Evolutionary conservation across 2,329 filamentous ascomycete genomes (phyloP).

Genomic region (Didymella lethalis): DNA sequence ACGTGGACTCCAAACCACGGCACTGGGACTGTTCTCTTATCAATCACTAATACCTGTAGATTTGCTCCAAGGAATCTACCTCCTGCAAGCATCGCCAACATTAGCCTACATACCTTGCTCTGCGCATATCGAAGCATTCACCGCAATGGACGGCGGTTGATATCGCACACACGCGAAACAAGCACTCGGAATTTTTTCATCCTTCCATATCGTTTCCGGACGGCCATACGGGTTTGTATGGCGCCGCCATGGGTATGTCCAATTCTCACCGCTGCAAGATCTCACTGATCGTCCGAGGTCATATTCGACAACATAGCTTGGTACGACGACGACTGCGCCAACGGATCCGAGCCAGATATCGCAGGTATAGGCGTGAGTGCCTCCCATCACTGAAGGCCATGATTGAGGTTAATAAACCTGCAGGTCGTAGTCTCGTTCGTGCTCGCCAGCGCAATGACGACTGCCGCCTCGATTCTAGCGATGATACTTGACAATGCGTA

Average conservation of each 20-base stretch:
- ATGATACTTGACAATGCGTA: constrained; percentile 45
- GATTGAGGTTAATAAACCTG: background rate
- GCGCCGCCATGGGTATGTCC: constrained; percentile 34
- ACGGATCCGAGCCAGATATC: constrained; percentile 42
- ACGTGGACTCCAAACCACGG: background rate
- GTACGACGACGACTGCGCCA: constrained; percentile 32
- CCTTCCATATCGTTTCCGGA: background rate
- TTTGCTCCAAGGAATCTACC: background rate
- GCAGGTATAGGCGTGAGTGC: constrained; percentile 39
- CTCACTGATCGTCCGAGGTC: background rate
- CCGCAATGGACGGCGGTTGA: background rate
- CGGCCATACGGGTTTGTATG: constrained; percentile 23
- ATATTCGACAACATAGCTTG: constrained; percentile 31
- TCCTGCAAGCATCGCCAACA: background rate
- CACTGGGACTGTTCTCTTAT: background rate
- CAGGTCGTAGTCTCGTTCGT: constrained; percentile 45
- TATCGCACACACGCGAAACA: background rate
- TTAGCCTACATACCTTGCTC: background rate
- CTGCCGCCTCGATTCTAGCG: constrained; percentile 40
- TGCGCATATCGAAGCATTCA: background rate
- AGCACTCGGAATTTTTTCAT: background rate
- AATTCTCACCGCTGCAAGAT: background rate
- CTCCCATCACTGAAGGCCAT: too few species aligned
- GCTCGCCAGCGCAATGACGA: constrained; percentile 43
- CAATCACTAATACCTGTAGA: background rate